Evolutionary conservation across 2,329 filamentous ascomycete species (phyloP), one percentile per base, ranked within the genome.

Genomic region (Cytospora leucostoma): DNA sequence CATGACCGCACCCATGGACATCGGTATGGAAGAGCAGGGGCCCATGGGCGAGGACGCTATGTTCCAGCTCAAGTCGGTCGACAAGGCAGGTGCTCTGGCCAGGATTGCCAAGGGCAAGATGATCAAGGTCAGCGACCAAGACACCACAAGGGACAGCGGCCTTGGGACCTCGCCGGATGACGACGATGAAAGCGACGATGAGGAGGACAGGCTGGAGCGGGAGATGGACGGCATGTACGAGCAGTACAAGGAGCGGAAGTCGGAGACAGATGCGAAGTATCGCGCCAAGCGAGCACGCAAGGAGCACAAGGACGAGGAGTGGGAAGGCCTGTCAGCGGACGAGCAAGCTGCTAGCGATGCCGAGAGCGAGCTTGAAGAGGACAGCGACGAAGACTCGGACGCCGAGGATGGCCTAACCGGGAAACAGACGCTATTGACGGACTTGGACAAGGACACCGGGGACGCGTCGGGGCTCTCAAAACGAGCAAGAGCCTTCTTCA

Each of bases 1-100:
- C 78, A 99, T 99, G 95, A 89, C 89, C 2, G 91, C 93, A 0
- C 95, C 95, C 8, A 95, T 92, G 82, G 95, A 99, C 68, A 97
- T 99, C 67, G 95, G 95, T 71, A 85, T 96, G 78, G 95, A 97
- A 73, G 92, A 95, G 76, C 79, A 85, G 32, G 92, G 92, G 0
- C 90, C 91, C 0, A 81, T 85, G 56, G 93, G 92, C 32, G 88
- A 92, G 50, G 91, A 92, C 53, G 82, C 91, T 34, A 95, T 97
- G 81, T 99, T 99, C 74, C 87, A 87, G 3, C 82, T 98, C 54
- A 96, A 93, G 75, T 80, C 87, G 10, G 84, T 96, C 52, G 92
- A 97, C 73, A 90, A 91, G 74, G 59, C 62, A 5, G 86, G 88
- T 54, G 88, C 87, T 4, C 80, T 89, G 65, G 83, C 84, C 67